Evolutionary conservation across 2,329 filamentous ascomycete species (phyloP), one percentile per base, ranked within the genome.

Genomic region (Neonectria sp.): DNA sequence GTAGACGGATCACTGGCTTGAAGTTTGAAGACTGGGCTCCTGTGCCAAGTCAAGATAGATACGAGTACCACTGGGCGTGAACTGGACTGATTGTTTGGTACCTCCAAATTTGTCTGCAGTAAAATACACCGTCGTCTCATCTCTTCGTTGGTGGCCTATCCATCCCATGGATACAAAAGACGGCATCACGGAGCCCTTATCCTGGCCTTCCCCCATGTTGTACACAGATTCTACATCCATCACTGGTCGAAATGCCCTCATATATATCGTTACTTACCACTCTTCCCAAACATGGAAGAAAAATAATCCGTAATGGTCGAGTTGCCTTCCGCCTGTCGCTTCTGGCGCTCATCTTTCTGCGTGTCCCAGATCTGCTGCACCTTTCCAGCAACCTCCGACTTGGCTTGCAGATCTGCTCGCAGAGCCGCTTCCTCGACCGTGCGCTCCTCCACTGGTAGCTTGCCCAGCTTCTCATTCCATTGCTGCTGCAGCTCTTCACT

Each of bases 361-460:
- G 64, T 70, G 37, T 76, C 74, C 74, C 74, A 76, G 31, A 76
- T 76, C 61, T 73, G 67, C 75, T 88, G 85, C 70, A 86, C 86
- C 77, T 86, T 88, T 71, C 89, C 84, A 75, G 89, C 87, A 74
- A 93, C 84, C 72, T 91, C 86, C 55, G 86, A 80, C 77, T 90
- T 89, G 70, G 88, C 86, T 75, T 88, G 83, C 63, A 88, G 81
- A 81, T 94, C 90, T 7, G 89, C 90, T 65, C 86, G 84, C 68
- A 92, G 83, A 24, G 91, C 89, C 66, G 87, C 86, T 78, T 91
- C 87, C 78, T 94, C 91, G 21, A 90, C 79, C 49, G 84, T 83
- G 31, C 89, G 84, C 78, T 93, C 90, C 63, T 84, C 83, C 56
- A 86, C 86, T 5, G 85, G 85, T 57, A 91, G 80, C 72, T 89